These are phyloP conservation scores for Hymenoscyphus salicellus DNA, from an alignment of 2,329 filamentous ascomycete genomes.

Conservation along the genomic window DNA sequence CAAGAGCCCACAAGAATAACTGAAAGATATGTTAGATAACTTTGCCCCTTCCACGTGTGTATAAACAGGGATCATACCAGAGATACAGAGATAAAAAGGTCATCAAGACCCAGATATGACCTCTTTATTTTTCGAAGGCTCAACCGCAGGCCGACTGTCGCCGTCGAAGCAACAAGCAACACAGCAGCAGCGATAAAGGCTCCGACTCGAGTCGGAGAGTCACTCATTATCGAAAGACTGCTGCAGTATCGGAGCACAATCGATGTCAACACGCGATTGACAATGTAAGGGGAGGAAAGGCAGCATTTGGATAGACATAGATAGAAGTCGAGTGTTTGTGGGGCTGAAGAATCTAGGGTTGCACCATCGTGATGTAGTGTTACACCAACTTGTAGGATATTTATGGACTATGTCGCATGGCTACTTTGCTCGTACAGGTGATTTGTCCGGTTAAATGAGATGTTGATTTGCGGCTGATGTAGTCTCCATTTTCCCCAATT, in stretches of 20 bases:
- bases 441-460: background rate
- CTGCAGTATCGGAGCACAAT: background rate
- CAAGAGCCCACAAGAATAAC: conserved; percentile 6
- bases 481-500: background rate
- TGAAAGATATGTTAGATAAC: background rate
- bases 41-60: background rate
- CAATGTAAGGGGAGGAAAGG: background rate
- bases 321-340: background rate
- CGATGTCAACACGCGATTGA: background rate
- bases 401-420: background rate
- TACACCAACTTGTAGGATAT: background rate
- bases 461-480: background rate
- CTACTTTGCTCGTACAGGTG: background rate
- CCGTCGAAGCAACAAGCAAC: background rate
- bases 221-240: background rate
- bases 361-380: background rate
- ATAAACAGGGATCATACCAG: background rate
- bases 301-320: background rate
- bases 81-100: background rate
- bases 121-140: background rate
- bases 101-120: background rate
- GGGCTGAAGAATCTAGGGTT: background rate
- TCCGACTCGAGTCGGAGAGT: background rate
- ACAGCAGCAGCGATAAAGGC: background rate
- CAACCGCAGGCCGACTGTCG: background rate